Conservation (phyloP, 305 asterid genomes). For the Fraxinus albicans region DNA sequence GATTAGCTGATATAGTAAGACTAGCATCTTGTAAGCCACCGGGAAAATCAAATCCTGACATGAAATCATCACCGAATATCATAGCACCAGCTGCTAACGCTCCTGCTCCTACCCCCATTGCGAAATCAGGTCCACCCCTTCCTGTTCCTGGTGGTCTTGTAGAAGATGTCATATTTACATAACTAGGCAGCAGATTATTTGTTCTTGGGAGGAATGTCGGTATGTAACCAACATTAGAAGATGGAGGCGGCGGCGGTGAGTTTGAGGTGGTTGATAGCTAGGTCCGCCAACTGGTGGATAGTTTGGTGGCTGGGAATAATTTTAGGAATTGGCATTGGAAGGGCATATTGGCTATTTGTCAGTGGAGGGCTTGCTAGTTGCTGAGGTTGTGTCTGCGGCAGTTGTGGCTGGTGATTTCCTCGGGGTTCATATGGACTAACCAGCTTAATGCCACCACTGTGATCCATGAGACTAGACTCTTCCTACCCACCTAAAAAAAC, state of each 20-base stretch:
- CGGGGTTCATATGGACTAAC: constrained; percentile 27
- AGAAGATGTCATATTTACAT: constrained; percentile 50
- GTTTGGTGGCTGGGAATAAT: constrained; percentile 33
- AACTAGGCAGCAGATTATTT: constrained; percentile 33
- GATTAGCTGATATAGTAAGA: constrained; percentile 42
- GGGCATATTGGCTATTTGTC: constrained; percentile 26
- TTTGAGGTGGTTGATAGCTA: constrained; percentile 37
- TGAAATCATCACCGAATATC: constrained; percentile 67
- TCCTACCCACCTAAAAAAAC: constrained; percentile 41
- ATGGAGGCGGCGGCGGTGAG: constrained; percentile 50
- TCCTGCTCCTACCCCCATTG: constrained; percentile 68
- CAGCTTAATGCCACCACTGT: constrained; percentile 39
- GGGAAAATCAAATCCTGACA: constrained; percentile 56
- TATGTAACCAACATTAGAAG: constrained; percentile 52
- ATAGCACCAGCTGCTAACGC: constrained; percentile 80
- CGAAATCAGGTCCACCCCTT: constrained; percentile 50
- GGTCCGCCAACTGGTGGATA: constrained; percentile 27
- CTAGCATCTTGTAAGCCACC: constrained; percentile 38
- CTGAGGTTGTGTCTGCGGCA: constrained; percentile 21
- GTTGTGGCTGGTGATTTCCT: constrained; percentile 30
- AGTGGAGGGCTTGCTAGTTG: constrained; percentile 37
- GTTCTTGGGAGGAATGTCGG: constrained; percentile 44
- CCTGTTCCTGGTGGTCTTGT: constrained; percentile 40
- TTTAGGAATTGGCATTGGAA: constrained; percentile 39
- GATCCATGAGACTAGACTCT: constrained; percentile 39